Evolutionary conservation across 768 basidiomycete species (phyloP), one percentile per base, ranked within the genome.

Genomic region (Kwoniella sp.): DNA sequence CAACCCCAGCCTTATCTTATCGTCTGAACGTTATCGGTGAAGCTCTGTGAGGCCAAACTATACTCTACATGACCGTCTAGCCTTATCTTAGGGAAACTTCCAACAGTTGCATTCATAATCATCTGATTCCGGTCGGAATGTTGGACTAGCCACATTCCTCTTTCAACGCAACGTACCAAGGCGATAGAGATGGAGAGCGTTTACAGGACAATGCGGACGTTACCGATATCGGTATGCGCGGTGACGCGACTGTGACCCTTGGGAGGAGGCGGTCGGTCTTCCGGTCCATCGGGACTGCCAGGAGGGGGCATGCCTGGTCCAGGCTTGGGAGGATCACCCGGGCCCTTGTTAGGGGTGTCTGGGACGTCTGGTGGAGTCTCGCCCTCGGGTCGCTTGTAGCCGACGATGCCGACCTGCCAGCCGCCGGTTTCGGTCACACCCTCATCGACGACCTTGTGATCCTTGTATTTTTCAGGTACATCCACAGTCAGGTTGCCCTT

Each of bases 171-270:
- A n/a, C n/a, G n/a, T n/a, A n/a, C n/a, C n/a, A n/a, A n/a, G n/a
- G n/a, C n/a, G n/a, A n/a, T n/a, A n/a, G n/a, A n/a, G n/a, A n/a
- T n/a, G n/a, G n/a, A n/a, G n/a, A n/a, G n/a, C n/a, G n/a, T n/a
- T n/a, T 26, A 68, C 17, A 68, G 53, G 14, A 34, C 28, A 22
- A 65, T 38, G 12, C 23, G 33, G 32, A 69, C 55, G 23, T 40
- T 33, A 12, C 64, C 67, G 10, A 63, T 55, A 34, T 63, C 59
- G 31, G 64, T 61, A 26, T 60, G 46, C 3, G 58, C 66, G 10
- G 59, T 45, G 47, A 60, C 50, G 45, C 48, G 45, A 38, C 37
- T 50, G 44, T 38, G 40, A 14, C 58, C 60, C 9, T 48, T 48
- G 28, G 57, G 62, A 23, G 56, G 60, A 37, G 36, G 54, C 23